A percentile compares a stretch with the other conserved stretches of the same genome.
Conservation (phyloP, 2,329 filamentous ascomycete genomes). For the Orbilia quercus region DNA sequence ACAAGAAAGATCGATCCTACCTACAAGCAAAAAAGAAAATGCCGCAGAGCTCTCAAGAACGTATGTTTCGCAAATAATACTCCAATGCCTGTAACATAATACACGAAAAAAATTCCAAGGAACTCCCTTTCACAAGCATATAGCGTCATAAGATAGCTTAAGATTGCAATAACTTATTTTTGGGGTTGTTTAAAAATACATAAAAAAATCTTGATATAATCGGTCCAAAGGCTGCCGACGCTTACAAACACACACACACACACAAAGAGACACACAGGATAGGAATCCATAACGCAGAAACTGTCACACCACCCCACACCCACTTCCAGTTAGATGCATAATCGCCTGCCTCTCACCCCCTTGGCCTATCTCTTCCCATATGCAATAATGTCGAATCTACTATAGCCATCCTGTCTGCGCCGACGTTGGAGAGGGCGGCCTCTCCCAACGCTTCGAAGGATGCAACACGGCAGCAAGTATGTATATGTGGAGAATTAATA, state of each 20-base stretch:
- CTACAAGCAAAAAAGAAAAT: conserved; percentile 12
- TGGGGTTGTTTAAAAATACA: conserved; percentile 36
- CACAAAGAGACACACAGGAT: not conserved
- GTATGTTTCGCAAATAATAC: conserved; percentile 2
- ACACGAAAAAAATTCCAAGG: not conserved
- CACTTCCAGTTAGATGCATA: conserved; percentile 27
- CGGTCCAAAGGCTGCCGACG: not conserved
- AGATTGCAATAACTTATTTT: not conserved
- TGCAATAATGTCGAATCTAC: conserved; percentile 12
- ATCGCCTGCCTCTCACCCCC: conserved; percentile 2
- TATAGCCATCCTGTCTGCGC: conserved; percentile 13
- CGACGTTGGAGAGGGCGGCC: not conserved
- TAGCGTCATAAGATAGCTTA: not conserved
- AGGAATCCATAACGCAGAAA: not conserved
- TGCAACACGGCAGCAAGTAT: conserved; percentile 4
- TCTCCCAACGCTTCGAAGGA: not conserved
- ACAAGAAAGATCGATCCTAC: no score
- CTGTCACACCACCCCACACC: conserved; percentile 20
- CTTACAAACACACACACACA: conserved; percentile 13
- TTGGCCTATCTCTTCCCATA: conserved; percentile 32
- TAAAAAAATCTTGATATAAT: not conserved
- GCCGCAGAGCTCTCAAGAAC: conserved; percentile 44
- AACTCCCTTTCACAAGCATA: not conserved
- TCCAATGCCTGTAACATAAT: conserved; percentile 8
- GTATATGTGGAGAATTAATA: not conserved